phyloP scores from a whole-genome alignment of 768 basidiomycete genomes.

The Suillus sp. region DNA sequence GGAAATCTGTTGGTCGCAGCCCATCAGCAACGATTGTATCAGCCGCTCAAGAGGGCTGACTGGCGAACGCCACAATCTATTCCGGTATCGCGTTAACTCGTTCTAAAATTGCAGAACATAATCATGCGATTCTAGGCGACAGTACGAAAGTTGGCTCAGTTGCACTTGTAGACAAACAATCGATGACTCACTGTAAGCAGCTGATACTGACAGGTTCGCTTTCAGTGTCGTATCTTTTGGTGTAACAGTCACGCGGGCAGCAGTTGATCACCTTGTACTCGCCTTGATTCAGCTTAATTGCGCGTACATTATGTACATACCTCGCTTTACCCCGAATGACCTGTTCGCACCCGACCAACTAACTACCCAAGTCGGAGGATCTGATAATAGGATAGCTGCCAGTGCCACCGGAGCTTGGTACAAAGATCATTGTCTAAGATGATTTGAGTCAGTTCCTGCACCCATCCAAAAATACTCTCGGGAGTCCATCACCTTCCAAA shows the following conservation, averaged over 20 bases:
- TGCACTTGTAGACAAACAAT: no score
- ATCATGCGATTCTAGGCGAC: background rate
- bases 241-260: background rate
- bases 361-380: background rate
- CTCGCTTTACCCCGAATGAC: background rate
- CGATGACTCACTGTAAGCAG: no score
- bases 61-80: background rate
- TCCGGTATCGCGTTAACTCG: background rate
- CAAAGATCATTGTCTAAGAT: background rate
- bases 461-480: conserved; percentile 17
- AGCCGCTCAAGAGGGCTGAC: background rate
- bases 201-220: background rate
- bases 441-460: background rate
- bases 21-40: background rate
- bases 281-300: background rate
- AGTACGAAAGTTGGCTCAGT: no score
- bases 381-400: background rate
- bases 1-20: background rate
- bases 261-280: background rate
- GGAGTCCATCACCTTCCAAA: conserved; percentile 28
- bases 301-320: background rate
- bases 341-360: background rate
- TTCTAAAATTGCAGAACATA: background rate
- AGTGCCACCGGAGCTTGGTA: background rate
- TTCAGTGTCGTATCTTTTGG: background rate